These are phyloP conservation scores for Aleurites moluccanus DNA, from an alignment of 441 rosid species.

Conservation along the genomic window DNA sequence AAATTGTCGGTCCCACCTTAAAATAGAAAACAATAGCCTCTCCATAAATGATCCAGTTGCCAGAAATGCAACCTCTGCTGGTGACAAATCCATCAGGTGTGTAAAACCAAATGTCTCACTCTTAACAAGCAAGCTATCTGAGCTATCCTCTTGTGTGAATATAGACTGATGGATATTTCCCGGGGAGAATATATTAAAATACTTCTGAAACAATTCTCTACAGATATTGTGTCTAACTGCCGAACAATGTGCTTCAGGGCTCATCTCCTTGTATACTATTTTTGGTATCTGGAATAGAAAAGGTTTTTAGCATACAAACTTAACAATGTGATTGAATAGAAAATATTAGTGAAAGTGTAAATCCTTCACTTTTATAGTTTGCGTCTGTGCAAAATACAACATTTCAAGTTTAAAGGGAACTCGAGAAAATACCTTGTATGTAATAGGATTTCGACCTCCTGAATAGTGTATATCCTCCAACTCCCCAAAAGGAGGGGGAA, in stretches of 20 bases:
- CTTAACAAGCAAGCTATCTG: conserved; percentile 38
- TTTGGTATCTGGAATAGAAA: conserved; percentile 69
- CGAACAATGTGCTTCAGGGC: conserved; percentile 49
- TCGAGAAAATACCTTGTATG: conserved; percentile 58
- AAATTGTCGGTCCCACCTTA: conserved; percentile 65
- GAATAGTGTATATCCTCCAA: conserved; percentile 81
- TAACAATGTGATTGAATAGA: neutral
- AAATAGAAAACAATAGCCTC: conserved; percentile 69
- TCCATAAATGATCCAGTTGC: conserved; percentile 70
- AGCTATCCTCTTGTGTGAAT: conserved; percentile 36
- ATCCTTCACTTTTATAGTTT: neutral
- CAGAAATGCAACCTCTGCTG: conserved; percentile 71
- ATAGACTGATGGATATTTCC: conserved; percentile 60
- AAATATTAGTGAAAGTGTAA: conserved; percentile 13
- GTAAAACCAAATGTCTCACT: conserved; percentile 90
- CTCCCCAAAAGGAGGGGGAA: conserved; percentile 96
- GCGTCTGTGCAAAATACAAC: neutral
- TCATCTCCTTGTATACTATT: conserved; percentile 58
- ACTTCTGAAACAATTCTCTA: conserved; percentile 64
- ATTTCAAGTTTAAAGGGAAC: neutral
- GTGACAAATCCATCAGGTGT: conserved; percentile 73
- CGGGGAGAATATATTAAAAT: conserved; percentile 72
- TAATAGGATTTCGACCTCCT: conserved; percentile 81
- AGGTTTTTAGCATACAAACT: conserved; percentile 20
- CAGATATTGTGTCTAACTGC: conserved; percentile 53